Base-by-base conservation (phyloP, 2,329 filamentous ascomycete genomes). In the Akanthomyces dipterigenus region DNA sequence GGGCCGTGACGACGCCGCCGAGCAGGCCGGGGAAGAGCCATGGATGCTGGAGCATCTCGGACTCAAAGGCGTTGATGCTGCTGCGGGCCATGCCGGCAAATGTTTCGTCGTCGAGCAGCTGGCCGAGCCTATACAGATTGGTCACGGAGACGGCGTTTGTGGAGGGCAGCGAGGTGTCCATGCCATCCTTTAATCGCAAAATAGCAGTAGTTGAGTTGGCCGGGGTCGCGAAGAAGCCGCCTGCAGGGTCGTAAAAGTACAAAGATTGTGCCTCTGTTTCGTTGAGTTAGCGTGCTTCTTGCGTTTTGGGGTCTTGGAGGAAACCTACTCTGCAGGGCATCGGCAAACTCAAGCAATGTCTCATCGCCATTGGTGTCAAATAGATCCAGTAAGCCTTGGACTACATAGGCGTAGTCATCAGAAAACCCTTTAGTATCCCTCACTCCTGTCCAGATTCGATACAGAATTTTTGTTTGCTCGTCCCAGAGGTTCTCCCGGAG, bases 321-420 rank as follows among this genome's bases (percentile, higher is more conserved):
- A 24, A 18, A 67, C 78, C 75, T 78, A 85, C 88, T 79, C 75
- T 98, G 93, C 18, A 99, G 77, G 24, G 83, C 80, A 68, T 93
- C 88, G 0, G 93, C 93, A 80, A 93, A 96, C 63, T 88, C 78
- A 5, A 97, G 79, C 76, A 89, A 90, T 48, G 77, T 76, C 65
- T 88, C 86, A 61, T 96, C 87, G 64, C 88, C 88, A 0, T 91
- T 96, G 0, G 88, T 84, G 71, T 93, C 88, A 70, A 96, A 96
- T 31, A 98, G 82, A 66, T 93, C 88, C 61, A 98, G 78, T 1
- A 97, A 79, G 0, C 92, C 93, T 55, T 88, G 85, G 55, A 92
- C 89, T 45, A 98, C 73, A 72, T 93, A 96, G 3, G 93, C 91
- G 70, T 98, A 98, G 75, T 99, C 95, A 68, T 98, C 95, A 1